Percentiles rank a stretch among this genome's conserved stretches.
These are phyloP conservation scores for Rhizopus microsporus DNA, from an alignment of 371 early-diverging fungal genomes.

Conservation along the genomic window DNA sequence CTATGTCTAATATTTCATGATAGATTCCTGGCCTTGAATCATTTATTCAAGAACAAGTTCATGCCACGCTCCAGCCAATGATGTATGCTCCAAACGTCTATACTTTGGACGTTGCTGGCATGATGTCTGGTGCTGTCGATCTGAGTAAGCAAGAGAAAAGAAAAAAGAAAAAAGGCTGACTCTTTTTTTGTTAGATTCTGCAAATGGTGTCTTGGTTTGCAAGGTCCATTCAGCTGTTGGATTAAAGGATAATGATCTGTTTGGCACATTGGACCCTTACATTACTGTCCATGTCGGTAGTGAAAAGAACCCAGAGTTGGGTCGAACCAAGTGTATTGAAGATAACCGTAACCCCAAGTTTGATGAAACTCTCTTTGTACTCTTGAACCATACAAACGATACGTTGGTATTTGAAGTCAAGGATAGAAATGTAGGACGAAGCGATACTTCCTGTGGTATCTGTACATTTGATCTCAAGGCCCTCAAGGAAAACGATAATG, in stretches of 20 bases:
- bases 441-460: slow-evolving; percentile 48
- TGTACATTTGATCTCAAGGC: slow-evolving; percentile 58
- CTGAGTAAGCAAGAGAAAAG: slow-evolving; percentile 22
- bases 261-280: slow-evolving; percentile 90
- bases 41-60: slow-evolving; percentile 81
- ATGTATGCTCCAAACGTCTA: slow-evolving; percentile 87
- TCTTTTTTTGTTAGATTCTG: slow-evolving; percentile 41
- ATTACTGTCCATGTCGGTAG: slow-evolving; percentile 72
- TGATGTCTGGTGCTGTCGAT: slow-evolving; percentile 74
- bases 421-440: slow-evolving; percentile 48
- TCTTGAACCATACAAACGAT: slow-evolving; percentile 43
- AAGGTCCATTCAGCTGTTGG: slow-evolving; percentile 77
- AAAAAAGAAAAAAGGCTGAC: neutral
- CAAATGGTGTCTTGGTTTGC: slow-evolving; percentile 85
- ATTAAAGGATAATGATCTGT: slow-evolving; percentile 80
- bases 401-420: slow-evolving; percentile 40
- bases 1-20: neutral
- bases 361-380: slow-evolving; percentile 47
- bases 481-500: slow-evolving; percentile 48
- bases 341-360: slow-evolving; percentile 57
- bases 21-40: slow-evolving; percentile 82
- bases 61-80: slow-evolving; percentile 79
- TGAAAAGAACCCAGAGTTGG: slow-evolving; percentile 58
- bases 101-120: slow-evolving; percentile 80
- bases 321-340: slow-evolving; percentile 57